A percentile compares a stretch with the other conserved stretches of the same genome.
Conservation (phyloP, 2,329 filamentous ascomycete species). For the Pseudopithomyces maydicus region DNA sequence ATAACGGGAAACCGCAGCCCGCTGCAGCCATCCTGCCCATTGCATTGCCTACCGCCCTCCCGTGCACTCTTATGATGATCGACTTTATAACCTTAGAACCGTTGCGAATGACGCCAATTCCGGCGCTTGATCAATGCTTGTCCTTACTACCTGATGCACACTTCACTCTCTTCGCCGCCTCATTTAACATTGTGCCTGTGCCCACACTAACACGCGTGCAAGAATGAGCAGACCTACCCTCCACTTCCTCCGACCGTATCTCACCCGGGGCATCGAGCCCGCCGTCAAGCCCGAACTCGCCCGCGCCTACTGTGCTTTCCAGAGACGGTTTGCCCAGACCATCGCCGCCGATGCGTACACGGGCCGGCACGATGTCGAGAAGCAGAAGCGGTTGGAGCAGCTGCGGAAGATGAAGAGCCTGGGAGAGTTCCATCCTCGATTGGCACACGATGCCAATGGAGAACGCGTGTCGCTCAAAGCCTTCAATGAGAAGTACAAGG, state of each 20-base stretch:
- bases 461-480: slow-evolving; percentile 29
- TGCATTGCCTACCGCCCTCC: neutral
- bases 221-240: slow-evolving; percentile 56
- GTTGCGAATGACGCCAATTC: slow-evolving; percentile 68
- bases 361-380: slow-evolving; percentile 50
- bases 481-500: slow-evolving; percentile 37
- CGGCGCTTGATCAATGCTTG: slow-evolving; percentile 57
- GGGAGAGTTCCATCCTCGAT: slow-evolving; percentile 62
- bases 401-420: slow-evolving; percentile 56
- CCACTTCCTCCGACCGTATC: slow-evolving; percentile 62
- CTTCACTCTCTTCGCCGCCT: neutral
- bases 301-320: slow-evolving; percentile 55
- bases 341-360: slow-evolving; percentile 27
- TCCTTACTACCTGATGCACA: slow-evolving; percentile 41
- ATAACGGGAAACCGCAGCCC: neutral
- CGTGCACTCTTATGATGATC: slow-evolving; percentile 34
- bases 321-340: slow-evolving; percentile 35
- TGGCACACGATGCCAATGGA: slow-evolving; percentile 25
- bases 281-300: slow-evolving; percentile 50
- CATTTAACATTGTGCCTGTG: slow-evolving; percentile 21
- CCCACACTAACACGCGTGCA: slow-evolving; percentile 41
- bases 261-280: slow-evolving; percentile 49
- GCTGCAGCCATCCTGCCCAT: neutral
- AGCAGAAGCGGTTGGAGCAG: slow-evolving; percentile 60
- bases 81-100: slow-evolving; percentile 58